Percentiles rank a stretch among this genome's conserved stretches.
phyloP scores from a whole-genome alignment of 2,329 filamentous ascomycete genomes.

The Aspergillus puulaauensis region DNA sequence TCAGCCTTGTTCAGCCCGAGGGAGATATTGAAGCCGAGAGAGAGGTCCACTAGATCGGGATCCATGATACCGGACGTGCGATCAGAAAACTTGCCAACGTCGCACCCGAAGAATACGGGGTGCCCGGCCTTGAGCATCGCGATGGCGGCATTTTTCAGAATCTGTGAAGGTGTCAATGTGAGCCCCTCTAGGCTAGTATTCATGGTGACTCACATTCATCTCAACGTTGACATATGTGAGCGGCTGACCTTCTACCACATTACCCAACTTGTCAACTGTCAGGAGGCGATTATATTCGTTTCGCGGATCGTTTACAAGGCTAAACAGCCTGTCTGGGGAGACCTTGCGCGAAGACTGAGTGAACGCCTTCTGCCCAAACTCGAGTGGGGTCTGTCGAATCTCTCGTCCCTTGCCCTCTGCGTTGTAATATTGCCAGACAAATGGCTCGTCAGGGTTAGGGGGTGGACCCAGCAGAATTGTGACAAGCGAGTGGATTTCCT shows the following conservation, averaged over 20 bases:
- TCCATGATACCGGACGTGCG: slow-evolving; percentile 73
- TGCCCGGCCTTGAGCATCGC: slow-evolving; percentile 74
- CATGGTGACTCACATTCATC: slow-evolving; percentile 45
- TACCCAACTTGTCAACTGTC: slow-evolving; percentile 76
- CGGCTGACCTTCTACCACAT: slow-evolving; percentile 72
- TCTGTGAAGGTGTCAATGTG: slow-evolving; percentile 22
- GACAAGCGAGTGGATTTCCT: slow-evolving; percentile 77
- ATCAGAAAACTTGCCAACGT: slow-evolving; percentile 82
- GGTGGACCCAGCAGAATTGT: slow-evolving; percentile 80
- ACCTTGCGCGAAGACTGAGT: not conserved
- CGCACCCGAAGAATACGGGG: slow-evolving; percentile 85
- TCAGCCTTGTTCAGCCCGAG: slow-evolving; percentile 75
- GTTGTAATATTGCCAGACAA: slow-evolving; percentile 79
- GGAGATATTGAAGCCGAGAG: slow-evolving; percentile 76
- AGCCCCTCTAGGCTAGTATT: too few relatives aligned
- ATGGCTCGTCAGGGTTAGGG: slow-evolving; percentile 66
- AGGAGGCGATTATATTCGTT: slow-evolving; percentile 71
- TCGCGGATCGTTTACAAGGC: slow-evolving; percentile 81
- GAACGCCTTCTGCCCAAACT: slow-evolving; percentile 58
- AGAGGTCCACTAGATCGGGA: slow-evolving; percentile 71
- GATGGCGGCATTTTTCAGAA: slow-evolving; percentile 72
- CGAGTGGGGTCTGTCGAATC: slow-evolving; percentile 64
- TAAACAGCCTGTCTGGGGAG: slow-evolving; percentile 55
- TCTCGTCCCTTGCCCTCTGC: slow-evolving; percentile 63
- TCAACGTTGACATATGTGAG: slow-evolving; percentile 83